Conservation (phyloP, 2,329 filamentous ascomycete species). For the Nemania bipapillata region DNA sequence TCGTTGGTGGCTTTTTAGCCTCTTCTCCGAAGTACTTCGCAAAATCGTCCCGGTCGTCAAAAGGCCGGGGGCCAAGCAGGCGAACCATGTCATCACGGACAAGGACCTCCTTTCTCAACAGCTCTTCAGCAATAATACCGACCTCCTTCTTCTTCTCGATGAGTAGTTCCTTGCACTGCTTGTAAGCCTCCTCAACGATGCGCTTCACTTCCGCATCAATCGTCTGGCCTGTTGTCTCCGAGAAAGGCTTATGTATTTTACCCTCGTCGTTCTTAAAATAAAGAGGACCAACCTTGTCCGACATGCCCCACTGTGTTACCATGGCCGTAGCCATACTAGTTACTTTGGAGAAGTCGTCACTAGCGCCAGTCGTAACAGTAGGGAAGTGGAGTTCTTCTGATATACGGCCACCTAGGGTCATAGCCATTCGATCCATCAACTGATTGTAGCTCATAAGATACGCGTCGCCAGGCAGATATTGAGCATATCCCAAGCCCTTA, state of each 20-base stretch:
- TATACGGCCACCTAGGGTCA: conserved; percentile 95
- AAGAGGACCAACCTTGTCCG: conserved; percentile 88
- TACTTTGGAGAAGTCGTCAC: conserved; percentile 98
- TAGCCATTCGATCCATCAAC: conserved; percentile 99
- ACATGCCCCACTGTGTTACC: conserved; percentile 99
- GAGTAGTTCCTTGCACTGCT: conserved; percentile 85
- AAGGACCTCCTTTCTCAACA: conserved; percentile 90
- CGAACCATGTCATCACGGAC: conserved; percentile 91
- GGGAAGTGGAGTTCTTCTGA: conserved; percentile 97
- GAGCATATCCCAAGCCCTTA: conserved; percentile 92
- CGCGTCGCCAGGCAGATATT: conserved; percentile 94
- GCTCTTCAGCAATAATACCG: conserved; percentile 89
- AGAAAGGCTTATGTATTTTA: conserved; percentile 92
- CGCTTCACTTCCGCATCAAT: conserved; percentile 92
- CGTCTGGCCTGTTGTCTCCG: conserved; percentile 88
- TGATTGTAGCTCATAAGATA: conserved; percentile 97
- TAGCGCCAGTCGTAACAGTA: conserved; percentile 92
- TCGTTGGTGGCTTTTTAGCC: conserved; percentile 63
- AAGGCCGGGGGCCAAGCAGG: conserved; percentile 84
- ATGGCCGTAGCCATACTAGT: conserved; percentile 95
- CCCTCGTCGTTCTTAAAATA: conserved; percentile 88
- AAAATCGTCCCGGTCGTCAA: conserved; percentile 87
- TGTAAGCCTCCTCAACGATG: conserved; percentile 92
- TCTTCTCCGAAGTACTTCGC: conserved; percentile 86
- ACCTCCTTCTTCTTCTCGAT: conserved; percentile 88